phyloP scores from a whole-genome alignment of 2,329 filamentous ascomycete genomes.

The Lasiodiplodia theobromae region DNA sequence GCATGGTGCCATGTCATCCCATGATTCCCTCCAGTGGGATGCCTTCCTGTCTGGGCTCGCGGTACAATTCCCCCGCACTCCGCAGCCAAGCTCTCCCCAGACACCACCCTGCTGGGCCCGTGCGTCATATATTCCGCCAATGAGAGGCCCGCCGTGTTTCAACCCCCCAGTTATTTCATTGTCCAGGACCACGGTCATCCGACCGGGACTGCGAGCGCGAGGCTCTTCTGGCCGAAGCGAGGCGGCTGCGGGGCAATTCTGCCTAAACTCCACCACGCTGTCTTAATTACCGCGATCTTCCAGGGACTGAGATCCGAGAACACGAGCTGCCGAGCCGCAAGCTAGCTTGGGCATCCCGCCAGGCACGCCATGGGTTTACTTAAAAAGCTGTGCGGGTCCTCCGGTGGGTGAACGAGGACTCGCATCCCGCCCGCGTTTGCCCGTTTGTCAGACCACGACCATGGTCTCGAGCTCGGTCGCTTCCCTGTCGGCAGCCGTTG shows the following conservation, averaged over 20 bases:
- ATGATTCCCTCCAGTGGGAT: conserved; percentile 23
- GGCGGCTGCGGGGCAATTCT: conserved; percentile 23
- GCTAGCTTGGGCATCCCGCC: neutral
- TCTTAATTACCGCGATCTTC: conserved; percentile 15
- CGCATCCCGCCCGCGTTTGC: neutral
- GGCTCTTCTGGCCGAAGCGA: conserved; percentile 11
- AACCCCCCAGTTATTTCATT: neutral
- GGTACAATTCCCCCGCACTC: conserved; percentile 27
- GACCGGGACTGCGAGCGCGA: neutral
- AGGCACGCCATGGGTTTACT: conserved; percentile 5
- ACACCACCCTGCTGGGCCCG: conserved; percentile 1
- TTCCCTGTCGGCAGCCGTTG: neutral
- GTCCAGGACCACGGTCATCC: conserved; percentile 5
- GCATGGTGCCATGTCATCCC: conserved; percentile 27
- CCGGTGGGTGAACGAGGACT: neutral
- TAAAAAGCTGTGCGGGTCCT: neutral
- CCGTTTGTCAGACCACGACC: neutral
- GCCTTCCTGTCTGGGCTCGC: neutral
- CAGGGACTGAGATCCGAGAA: conserved; percentile 18
- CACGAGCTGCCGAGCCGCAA: conserved; percentile 25
- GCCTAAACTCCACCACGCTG: conserved; percentile 19
- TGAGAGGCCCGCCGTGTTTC: conserved; percentile 9
- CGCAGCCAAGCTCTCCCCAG: conserved; percentile 20
- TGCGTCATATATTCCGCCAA: conserved; percentile 28
- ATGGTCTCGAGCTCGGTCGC: conserved; percentile 15